phyloP scores from a whole-genome alignment of 2,329 filamentous ascomycete species.

The Pyrenophora teres region DNA sequence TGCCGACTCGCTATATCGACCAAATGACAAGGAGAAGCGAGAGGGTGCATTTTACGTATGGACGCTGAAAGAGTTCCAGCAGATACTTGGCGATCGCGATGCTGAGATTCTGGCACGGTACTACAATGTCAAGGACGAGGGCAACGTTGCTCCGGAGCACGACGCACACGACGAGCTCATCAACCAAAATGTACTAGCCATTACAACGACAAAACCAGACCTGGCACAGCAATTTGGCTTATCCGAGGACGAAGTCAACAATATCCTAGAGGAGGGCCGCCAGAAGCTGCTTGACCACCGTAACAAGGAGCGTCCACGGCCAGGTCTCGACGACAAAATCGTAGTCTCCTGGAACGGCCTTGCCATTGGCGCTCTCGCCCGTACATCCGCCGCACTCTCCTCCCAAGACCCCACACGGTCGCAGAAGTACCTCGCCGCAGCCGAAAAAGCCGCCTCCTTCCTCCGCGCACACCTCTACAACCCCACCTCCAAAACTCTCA shows the following conservation, averaged over 20 bases:
- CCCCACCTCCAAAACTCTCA: conserved; percentile 63
- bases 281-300: conserved; percentile 72
- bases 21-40: conserved; percentile 77
- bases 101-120: conserved; percentile 78
- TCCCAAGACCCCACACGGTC: conserved; percentile 63
- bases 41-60: conserved; percentile 96
- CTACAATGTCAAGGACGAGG: conserved; percentile 81
- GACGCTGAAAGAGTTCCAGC: conserved; percentile 84
- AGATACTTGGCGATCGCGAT: conserved; percentile 70
- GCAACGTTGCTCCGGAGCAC: conserved; percentile 80
- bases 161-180: conserved; percentile 94
- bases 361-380: conserved; percentile 80
- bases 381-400: conserved; percentile 71
- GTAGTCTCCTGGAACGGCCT: conserved; percentile 88
- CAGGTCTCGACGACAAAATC: conserved; percentile 85
- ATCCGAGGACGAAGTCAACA: conserved; percentile 68
- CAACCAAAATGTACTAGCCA: conserved; percentile 84
- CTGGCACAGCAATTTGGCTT: conserved; percentile 77
- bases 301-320: conserved; percentile 73
- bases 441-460: conserved; percentile 71
- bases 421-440: conserved; percentile 66
- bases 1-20: conserved; percentile 78
- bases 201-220: conserved; percentile 69
- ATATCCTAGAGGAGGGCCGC: conserved; percentile 69
- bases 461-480: conserved; percentile 78